A percentile compares a stretch with the other conserved stretches of the same genome.
phyloP scores from a whole-genome alignment of 176 grass and related monocot genomes.

The Puccinellia tenuiflora region DNA sequence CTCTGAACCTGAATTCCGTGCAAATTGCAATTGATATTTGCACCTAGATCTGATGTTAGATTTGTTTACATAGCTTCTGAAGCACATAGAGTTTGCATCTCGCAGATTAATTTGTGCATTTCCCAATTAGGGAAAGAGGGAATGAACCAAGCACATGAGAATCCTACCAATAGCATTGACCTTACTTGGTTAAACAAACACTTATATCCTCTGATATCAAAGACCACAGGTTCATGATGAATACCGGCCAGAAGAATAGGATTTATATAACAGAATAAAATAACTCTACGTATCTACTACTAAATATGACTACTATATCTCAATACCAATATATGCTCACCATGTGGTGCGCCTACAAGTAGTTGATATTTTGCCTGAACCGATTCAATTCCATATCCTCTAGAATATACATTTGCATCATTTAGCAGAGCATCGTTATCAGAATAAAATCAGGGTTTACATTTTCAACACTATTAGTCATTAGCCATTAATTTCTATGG shows the following conservation, averaged over 20 bases:
- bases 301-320: conserved; percentile 8
- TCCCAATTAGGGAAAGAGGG: conserved; percentile 46
- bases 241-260: not conserved
- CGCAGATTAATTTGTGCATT: conserved; percentile 25
- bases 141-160: conserved; percentile 54
- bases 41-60: conserved; percentile 31
- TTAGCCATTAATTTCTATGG: not conserved
- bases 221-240: conserved; percentile 25
- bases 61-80: conserved; percentile 16
- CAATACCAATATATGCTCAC: not conserved
- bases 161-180: conserved; percentile 49
- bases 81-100: not conserved
- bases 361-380: conserved; percentile 14
- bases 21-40: conserved; percentile 26
- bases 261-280: conserved; percentile 22
- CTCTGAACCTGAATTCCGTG: not conserved
- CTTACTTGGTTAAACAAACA: conserved; percentile 44
- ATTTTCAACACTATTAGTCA: not conserved
- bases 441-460: not conserved
- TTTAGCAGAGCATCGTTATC: not conserved
- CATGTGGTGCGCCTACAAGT: conserved; percentile 24
- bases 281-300: conserved; percentile 11
- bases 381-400: not conserved
- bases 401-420: not conserved
- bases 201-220: conserved; percentile 27